A percentile compares a stretch with the other conserved stretches of the same genome.
Conservation (phyloP, 1,284 basidiomycete genomes). For the Takashimella tepidaria region DNA sequence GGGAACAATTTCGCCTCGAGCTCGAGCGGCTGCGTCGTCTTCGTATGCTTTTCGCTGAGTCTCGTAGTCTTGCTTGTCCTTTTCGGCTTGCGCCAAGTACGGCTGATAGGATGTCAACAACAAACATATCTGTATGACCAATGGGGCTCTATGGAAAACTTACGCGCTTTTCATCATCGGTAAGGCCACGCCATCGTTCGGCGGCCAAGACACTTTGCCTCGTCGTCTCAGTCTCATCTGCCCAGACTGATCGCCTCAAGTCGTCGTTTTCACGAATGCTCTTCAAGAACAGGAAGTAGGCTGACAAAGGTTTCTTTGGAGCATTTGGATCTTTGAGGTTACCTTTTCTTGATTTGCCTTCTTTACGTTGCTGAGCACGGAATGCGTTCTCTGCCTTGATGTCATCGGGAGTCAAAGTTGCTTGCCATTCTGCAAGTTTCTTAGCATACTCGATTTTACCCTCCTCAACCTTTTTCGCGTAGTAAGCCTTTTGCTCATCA, state of each 20-base stretch:
- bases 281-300: slow-evolving; percentile 93
- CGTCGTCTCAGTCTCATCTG: slow-evolving; percentile 88
- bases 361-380: slow-evolving; percentile 85
- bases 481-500: slow-evolving; percentile 77
- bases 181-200: slow-evolving; percentile 84
- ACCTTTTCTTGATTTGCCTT: slow-evolving; percentile 85
- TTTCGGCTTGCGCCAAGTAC: slow-evolving; percentile 81
- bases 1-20: slow-evolving; percentile 52
- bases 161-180: slow-evolving; percentile 85
- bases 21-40: slow-evolving; percentile 59
- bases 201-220: slow-evolving; percentile 92
- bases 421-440: slow-evolving; percentile 79
- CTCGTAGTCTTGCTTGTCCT: slow-evolving; percentile 88
- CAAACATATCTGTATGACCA: background rate
- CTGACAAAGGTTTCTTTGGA: slow-evolving; percentile 89
- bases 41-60: slow-evolving; percentile 72
- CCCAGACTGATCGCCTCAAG: slow-evolving; percentile 74
- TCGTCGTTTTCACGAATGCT: slow-evolving; percentile 67
- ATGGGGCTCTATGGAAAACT: too few species aligned
- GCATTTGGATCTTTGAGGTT: slow-evolving; percentile 97
- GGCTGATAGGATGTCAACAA: slow-evolving; percentile 53
- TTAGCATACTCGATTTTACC: slow-evolving; percentile 76
- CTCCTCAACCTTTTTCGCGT: slow-evolving; percentile 71
- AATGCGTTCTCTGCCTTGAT: slow-evolving; percentile 90
- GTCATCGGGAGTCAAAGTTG: slow-evolving; percentile 84